Base-by-base conservation (phyloP, 306 rosid species). In the Elaeagnus macrophylla region DNA sequence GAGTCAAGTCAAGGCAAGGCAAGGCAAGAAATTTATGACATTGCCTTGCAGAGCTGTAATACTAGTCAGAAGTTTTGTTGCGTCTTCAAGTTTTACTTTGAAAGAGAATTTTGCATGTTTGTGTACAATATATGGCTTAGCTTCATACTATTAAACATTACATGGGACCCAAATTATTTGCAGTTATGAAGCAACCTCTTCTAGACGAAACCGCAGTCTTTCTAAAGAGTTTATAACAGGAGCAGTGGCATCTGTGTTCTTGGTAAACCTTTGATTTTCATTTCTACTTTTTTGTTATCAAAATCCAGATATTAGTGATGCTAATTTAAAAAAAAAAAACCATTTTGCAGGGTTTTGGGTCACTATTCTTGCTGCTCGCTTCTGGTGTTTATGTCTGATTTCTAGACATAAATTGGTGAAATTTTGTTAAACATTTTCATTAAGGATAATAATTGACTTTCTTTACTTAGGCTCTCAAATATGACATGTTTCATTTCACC, bases 291-390 rank as follows among this genome's bases (percentile, higher is more conserved):
- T 18, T 18, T 17, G 15, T 12, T 43, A 14, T 16, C 32, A 25
- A 25, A 25, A 15, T 38, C 13, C 20, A 8, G 45, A 10, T 15
- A 37, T 11, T 40, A 57, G 8, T 37, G 0, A 3, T 41, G 47
- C 57, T 16, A 8, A 39, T 61, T 37, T 36, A 10, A 16, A 17
- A n/a, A n/a, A n/a, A n/a, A n/a, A n/a, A n/a, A n/a, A 3, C 1
- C 9, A 9, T 50, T 1, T 46, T 49, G 60, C 72, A 72, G 72
- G 77, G 77, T 49, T 72, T 93, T 50, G 99, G 96, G 37, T 82
- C 95, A 42, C 77, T 93, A 88, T 88, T 84, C 80, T 80, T 93
- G 75, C 82, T 93, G 69, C 82, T 93, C 64, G 87, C 99, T 48
- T 71, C 83, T 7, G 99, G 96, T 47, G 94, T 93, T 68, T 93